Percentiles rank a stretch among this genome's conserved stretches.
Conservation (phyloP, 495 filamentous ascomycete genomes). For the Schizothecium vesticola region DNA sequence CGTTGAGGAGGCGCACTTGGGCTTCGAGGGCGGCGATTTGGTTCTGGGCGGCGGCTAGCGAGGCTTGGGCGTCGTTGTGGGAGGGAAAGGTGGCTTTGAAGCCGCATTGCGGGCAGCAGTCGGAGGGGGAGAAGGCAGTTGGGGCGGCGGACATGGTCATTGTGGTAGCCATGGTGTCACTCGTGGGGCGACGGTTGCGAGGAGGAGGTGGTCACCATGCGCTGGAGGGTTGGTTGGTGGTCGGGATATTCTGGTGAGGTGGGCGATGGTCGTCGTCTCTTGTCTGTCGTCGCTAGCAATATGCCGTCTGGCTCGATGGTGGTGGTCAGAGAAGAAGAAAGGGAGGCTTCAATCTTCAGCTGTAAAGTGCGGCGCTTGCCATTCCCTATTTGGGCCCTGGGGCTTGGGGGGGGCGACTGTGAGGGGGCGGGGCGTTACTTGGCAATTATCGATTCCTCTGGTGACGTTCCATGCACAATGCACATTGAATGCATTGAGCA, state of each 20-base stretch:
- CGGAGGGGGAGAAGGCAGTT: background rate
- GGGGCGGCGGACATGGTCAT: conserved; percentile 6
- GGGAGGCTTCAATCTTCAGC: background rate
- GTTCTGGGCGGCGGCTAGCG: conserved; percentile 52
- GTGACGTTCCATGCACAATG: conserved; percentile 9
- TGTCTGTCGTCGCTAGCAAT: background rate
- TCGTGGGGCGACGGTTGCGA: background rate
- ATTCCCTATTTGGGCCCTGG: background rate
- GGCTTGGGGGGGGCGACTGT: background rate
- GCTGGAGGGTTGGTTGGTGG: background rate
- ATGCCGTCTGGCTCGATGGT: background rate
- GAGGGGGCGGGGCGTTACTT: conserved; percentile 6
- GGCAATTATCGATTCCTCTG: background rate
- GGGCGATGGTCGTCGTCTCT: background rate
- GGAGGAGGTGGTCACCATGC: background rate
- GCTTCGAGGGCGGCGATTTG: conserved; percentile 76
- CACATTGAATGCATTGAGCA: background rate
- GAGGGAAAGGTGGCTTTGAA: conserved; percentile 31
- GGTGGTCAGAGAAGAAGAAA: background rate
- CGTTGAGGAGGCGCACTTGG: conserved; percentile 67
- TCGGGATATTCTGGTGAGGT: background rate
- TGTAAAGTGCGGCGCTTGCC: conserved; percentile 2
- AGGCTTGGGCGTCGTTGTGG: conserved; percentile 45
- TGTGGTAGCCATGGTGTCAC: background rate
- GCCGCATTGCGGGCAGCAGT: conserved; percentile 37